Conservation (phyloP, 2,329 filamentous ascomycete species). For the Hymenoscyphus albidus region DNA sequence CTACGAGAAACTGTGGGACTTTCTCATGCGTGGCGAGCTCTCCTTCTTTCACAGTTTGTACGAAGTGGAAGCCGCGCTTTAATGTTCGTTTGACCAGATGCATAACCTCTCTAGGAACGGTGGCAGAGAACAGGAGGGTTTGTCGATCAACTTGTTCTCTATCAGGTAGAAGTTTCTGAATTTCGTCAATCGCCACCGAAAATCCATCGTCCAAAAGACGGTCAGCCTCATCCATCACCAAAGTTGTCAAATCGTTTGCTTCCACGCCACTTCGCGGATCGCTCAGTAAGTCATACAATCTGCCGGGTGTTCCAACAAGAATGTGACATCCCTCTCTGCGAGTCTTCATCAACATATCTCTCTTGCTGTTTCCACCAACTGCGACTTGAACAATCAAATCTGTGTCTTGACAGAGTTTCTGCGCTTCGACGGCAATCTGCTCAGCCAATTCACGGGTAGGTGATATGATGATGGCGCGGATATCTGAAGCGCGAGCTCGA, state of each 20-base stretch:
- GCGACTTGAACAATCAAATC: constrained; percentile 62
- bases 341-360: constrained; percentile 32
- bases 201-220: constrained; percentile 96
- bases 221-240: constrained; percentile 96
- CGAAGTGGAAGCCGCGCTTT: constrained; percentile 80
- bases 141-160: constrained; percentile 66
- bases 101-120: constrained; percentile 80
- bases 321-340: constrained; percentile 76
- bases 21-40: constrained; percentile 82
- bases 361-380: constrained; percentile 85
- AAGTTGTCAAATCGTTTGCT: constrained; percentile 67
- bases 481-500: constrained; percentile 50
- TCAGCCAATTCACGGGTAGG: constrained; percentile 79
- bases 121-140: constrained; percentile 93
- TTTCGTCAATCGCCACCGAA: constrained; percentile 58
- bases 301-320: constrained; percentile 85
- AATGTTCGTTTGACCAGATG: constrained; percentile 69
- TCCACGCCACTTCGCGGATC: constrained; percentile 45
- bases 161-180: constrained; percentile 60
- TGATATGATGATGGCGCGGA: constrained; percentile 70
- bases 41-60: constrained; percentile 77
- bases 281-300: constrained; percentile 71
- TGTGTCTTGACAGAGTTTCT: constrained; percentile 33
- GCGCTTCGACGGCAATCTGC: constrained; percentile 77
- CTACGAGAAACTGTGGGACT: constrained; percentile 75